Evolutionary conservation across 2,329 filamentous ascomycete genomes (phyloP).

Genomic region (Hirsutella rhossiliensis): DNA sequence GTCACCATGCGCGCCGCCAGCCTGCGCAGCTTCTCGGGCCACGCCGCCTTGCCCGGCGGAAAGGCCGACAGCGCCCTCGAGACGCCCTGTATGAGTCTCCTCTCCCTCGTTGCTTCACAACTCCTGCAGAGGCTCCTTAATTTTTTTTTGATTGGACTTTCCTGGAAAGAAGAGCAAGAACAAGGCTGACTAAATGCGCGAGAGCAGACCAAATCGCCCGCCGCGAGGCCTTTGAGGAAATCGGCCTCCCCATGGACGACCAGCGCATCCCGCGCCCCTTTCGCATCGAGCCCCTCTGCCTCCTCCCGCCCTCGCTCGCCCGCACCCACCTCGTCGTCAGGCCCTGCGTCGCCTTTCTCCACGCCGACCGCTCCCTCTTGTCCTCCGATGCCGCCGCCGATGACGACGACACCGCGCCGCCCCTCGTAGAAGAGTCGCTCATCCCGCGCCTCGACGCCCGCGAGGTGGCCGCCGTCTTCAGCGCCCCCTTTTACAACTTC

Average conservation of each 20-base stretch:
- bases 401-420: constrained; percentile 9
- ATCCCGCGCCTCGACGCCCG: constrained; percentile 75
- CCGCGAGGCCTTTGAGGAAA: constrained; percentile 85
- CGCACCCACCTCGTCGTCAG: constrained; percentile 62
- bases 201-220: constrained; percentile 64
- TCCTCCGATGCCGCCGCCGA: background rate
- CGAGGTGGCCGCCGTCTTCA: constrained; percentile 91
- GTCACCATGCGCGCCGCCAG: constrained; percentile 56
- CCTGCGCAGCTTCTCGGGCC: constrained; percentile 61
- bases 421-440: constrained; percentile 53
- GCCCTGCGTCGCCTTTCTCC: constrained; percentile 68
- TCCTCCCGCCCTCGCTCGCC: constrained; percentile 65
- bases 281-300: constrained; percentile 75
- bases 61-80: constrained; percentile 48
- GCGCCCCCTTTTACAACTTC: constrained; percentile 78
- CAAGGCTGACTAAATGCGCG: background rate
- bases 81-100: constrained; percentile 41
- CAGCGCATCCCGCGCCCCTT: constrained; percentile 62
- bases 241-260: constrained; percentile 69
- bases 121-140: too few species aligned
- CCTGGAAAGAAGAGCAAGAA: too few species aligned
- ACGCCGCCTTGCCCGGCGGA: constrained; percentile 78
- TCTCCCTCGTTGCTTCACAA: background rate
- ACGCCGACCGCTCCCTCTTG: constrained; percentile 35
- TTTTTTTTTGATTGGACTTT: too few species aligned